Conservation (phyloP, 108 stramenopile species). For the Mayamaea pseudoterrestris region DNA sequence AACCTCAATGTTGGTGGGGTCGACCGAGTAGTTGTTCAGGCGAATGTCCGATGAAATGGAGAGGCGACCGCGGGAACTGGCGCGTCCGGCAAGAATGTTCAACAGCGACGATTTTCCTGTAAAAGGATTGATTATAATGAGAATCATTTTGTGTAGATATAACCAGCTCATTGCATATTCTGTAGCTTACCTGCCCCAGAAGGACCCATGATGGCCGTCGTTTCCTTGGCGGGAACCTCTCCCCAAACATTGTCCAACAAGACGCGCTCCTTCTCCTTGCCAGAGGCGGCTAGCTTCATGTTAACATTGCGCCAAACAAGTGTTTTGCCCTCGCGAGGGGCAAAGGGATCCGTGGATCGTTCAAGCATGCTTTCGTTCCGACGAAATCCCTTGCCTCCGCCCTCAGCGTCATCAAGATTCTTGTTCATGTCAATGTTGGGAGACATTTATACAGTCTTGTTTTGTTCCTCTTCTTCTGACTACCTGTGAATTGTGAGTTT, state of each 20-base stretch:
- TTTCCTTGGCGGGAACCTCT: constrained; percentile 34
- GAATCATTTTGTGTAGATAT: too few species aligned
- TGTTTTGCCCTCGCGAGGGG: constrained; percentile 39
- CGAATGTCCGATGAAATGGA: constrained; percentile 28
- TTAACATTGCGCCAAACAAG: constrained; percentile 55
- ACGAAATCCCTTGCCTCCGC: not conserved
- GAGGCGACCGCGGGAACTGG: constrained; percentile 10
- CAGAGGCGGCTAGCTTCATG: constrained; percentile 42
- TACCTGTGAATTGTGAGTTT: too few species aligned
- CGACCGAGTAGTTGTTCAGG: constrained; percentile 37
- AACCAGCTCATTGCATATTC: too few species aligned
- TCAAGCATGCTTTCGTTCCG: not conserved
- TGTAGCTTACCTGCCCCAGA: constrained; percentile 1
- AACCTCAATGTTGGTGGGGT: constrained; percentile 35
- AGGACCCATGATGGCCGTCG: constrained; percentile 42
- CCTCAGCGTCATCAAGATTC: too few species aligned
- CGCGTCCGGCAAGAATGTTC: constrained; percentile 55
- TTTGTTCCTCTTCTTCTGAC: too few species aligned
- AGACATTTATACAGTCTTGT: too few species aligned
- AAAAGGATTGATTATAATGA: too few species aligned
- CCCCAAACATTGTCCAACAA: constrained; percentile 40
- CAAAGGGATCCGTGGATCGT: constrained; percentile 37
- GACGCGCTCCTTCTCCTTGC: constrained; percentile 4
- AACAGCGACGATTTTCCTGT: constrained; percentile 65
- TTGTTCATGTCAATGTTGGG: too few species aligned